phyloP scores from a whole-genome alignment of 345 rosid genomes.

The Camelina sativa region DNA sequence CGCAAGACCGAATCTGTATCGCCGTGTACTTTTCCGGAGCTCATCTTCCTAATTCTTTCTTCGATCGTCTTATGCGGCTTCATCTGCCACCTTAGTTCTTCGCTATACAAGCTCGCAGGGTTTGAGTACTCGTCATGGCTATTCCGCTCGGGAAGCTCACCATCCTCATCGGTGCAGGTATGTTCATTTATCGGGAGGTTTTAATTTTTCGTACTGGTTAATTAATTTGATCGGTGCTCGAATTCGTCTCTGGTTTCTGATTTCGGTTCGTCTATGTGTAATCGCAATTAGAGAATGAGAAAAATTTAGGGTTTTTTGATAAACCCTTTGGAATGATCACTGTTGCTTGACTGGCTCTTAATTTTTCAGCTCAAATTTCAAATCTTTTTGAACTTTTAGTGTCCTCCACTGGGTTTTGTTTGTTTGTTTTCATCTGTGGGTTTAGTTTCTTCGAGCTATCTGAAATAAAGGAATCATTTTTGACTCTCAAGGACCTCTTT shows the following conservation, averaged over 20 bases:
- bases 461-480: background rate
- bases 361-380: background rate
- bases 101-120: background rate
- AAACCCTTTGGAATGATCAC: constrained; percentile 31
- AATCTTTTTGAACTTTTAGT: constrained; percentile 7
- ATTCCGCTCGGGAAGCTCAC: constrained; percentile 49
- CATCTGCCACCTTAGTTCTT: constrained; percentile 3
- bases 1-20: constrained; percentile 9
- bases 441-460: background rate
- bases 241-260: background rate
- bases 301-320: constrained; percentile 46
- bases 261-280: constrained; percentile 1
- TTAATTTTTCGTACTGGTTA: background rate
- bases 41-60: background rate
- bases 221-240: background rate
- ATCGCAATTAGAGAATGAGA: constrained; percentile 8
- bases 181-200: background rate
- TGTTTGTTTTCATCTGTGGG: background rate
- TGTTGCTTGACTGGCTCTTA: background rate
- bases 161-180: constrained; percentile 51
- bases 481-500: background rate
- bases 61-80: constrained; percentile 16
- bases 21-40: background rate
- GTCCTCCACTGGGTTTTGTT: background rate
- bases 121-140: constrained; percentile 35